Evolutionary conservation across 2,329 filamentous ascomycete species (phyloP), one percentile per base, ranked within the genome.

Genomic region (Fusarium torulosum): DNA sequence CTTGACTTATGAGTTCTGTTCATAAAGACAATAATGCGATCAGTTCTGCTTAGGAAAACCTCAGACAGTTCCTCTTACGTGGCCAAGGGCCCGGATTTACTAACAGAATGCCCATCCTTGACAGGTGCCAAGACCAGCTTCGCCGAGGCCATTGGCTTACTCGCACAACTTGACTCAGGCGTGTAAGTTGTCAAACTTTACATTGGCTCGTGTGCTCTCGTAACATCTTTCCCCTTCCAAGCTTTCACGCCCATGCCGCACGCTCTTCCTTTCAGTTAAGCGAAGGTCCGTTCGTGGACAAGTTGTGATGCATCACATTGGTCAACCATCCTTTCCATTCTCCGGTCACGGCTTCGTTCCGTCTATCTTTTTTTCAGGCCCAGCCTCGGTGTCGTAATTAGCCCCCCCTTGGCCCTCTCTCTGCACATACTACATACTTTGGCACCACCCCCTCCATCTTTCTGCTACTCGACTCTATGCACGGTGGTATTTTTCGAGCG

Each of bases 221-320:
- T 15, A 13, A 27, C 33, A 27, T 40, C n/a, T 57, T 40, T 25
- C 44, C 57, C 45, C 55, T 50, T 56, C 50, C 38, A 38, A 61
- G 51, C 51, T 37, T 61, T 60, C 53, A 56, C 46, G 37, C 37
- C 53, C 47, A 29, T 29, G 27, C 27, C 27, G 10, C 27, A 13
- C 33, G 53, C 21, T 47, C 15, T n/a, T 35, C 33, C 35, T 17
- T 4, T 19, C 17, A 37, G 8, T 20, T 50, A 68, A 67, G 65
- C 64, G 59, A 68, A 55, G 49, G 56, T 50, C 46, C 58, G 40
- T 43, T 53, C 42, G 45, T 35, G 40, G 43, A 27, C 31, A 52
- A 61, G 37, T 67, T 69, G 66, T 69, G 58, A 68, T 66, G 67
- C 53, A 70, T 70, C 67, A 70, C 63, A 70, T 63, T 64, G 63